These are phyloP conservation scores for Primulina eburnea DNA, from an alignment of 257 asterid genomes.

Conservation along the genomic window DNA sequence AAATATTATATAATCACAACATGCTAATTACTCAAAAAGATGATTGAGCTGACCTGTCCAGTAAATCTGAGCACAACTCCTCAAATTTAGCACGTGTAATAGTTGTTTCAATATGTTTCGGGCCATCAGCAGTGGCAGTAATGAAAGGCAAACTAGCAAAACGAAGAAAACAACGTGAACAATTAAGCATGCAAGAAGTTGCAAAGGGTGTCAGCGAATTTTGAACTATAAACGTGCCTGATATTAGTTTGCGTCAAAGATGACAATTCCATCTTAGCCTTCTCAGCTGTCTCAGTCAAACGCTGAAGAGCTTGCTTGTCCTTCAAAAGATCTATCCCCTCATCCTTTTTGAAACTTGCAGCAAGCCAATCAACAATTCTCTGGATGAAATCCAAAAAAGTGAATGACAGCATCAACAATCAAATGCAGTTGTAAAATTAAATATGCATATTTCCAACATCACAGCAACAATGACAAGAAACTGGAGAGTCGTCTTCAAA, in stretches of 20 bases:
- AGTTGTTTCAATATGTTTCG: conserved; percentile 92
- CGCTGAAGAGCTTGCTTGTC: conserved; percentile 99
- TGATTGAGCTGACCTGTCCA: conserved; percentile 64
- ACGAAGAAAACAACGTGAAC: conserved; percentile 8
- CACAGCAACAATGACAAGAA: not conserved
- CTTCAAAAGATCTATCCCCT: conserved; percentile 86
- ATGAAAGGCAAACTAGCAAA: conserved; percentile 86
- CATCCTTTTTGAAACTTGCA: conserved; percentile 67
- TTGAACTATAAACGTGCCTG: conserved; percentile 38
- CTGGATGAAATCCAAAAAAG: conserved; percentile 38
- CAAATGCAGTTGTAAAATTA: conserved; percentile 1
- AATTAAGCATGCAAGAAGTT: not conserved
- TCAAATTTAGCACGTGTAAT: conserved; percentile 92
- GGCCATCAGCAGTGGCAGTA: conserved; percentile 99
- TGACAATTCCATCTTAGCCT: conserved; percentile 96
- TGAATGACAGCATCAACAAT: conserved; percentile 5
- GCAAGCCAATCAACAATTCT: conserved; percentile 98
- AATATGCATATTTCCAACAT: not conserved
- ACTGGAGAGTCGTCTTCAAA: not conserved
- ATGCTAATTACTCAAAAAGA: not conserved
- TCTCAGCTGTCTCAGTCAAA: conserved; percentile 94
- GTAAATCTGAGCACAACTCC: conserved; percentile 88
- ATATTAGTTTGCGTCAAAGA: conserved; percentile 86
- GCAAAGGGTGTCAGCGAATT: conserved; percentile 1
- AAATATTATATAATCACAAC: not conserved